A percentile compares a stretch with the other conserved stretches of the same genome.
These are phyloP conservation scores for Pseudohyphozyma bogoriensis DNA, from an alignment of 768 basidiomycete genomes.

Conservation along the genomic window DNA sequence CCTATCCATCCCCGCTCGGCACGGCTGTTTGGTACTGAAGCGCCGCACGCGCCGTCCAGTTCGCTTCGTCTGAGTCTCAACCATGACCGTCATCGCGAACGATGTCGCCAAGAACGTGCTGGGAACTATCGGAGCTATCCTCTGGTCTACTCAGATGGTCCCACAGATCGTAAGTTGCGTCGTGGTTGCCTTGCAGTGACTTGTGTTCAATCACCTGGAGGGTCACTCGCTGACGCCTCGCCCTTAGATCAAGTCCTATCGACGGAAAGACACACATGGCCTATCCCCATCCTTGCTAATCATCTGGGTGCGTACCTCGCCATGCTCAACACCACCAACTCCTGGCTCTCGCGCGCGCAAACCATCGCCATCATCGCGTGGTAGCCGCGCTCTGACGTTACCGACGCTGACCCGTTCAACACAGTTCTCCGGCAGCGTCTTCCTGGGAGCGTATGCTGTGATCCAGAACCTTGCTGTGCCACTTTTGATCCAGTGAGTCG, in stretches of 20 bases:
- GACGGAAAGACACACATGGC: not conserved
- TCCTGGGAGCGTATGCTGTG: not conserved
- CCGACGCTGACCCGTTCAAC: not conserved
- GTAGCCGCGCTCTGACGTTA: too few species aligned
- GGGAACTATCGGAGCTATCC: not conserved
- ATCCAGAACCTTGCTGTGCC: not conserved
- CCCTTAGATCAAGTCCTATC: not conserved
- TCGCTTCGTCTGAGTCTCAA: too few species aligned
- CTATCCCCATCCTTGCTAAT: not conserved
- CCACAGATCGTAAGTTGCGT: not conserved
- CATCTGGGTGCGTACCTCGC: not conserved
- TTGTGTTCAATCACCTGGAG: not conserved
- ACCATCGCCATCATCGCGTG: too few species aligned
- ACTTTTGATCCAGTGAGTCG: not conserved
- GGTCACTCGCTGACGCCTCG: not conserved
- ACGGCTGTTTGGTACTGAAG: too few species aligned
- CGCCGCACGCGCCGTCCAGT: too few species aligned
- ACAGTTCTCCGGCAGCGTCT: not conserved
- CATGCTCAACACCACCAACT: too few species aligned
- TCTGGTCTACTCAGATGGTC: not conserved
- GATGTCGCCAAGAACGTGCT: not conserved
- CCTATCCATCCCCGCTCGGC: too few species aligned
- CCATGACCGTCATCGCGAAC: too few species aligned
- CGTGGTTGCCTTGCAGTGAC: too few species aligned
- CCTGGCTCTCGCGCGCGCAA: too few species aligned